Conservation (phyloP, 306 rosid genomes). For the Astragalus glycyphyllos region DNA sequence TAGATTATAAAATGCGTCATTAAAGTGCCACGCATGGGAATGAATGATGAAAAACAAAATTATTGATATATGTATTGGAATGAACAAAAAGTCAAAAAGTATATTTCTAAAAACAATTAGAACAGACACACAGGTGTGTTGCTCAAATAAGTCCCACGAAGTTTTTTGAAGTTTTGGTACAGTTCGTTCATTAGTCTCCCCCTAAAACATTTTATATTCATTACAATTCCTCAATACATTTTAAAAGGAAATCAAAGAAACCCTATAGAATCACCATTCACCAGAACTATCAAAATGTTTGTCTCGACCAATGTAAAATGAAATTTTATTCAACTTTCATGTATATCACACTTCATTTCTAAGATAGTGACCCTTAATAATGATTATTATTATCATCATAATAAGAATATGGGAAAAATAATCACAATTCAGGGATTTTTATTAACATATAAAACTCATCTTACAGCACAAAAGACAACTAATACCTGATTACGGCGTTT, state of each 20-base stretch:
- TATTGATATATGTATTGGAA: conserved; percentile 16
- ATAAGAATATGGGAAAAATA: conserved; percentile 20
- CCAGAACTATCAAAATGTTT: conserved; percentile 1
- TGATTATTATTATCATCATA: not conserved
- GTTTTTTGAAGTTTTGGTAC: not conserved
- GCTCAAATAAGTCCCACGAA: not conserved
- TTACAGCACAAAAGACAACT: conserved; percentile 23
- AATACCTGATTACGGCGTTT: conserved; percentile 86
- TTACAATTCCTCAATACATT: conserved; percentile 7
- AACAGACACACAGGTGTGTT: not conserved
- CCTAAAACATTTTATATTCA: not conserved
- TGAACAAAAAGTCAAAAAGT: not conserved
- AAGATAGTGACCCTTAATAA: not conserved
- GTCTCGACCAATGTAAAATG: conserved; percentile 14
- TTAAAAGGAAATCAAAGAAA: conserved; percentile 29
- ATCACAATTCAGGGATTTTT: conserved; percentile 5
- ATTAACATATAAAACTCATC: conserved; percentile 13
- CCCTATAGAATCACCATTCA: not conserved
- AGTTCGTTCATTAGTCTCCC: not conserved
- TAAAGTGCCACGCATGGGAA: conserved; percentile 30
- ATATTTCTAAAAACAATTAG: conserved; percentile 7
- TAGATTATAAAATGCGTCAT: conserved; percentile 22
- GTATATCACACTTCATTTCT: conserved; percentile 8
- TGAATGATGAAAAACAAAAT: not conserved
- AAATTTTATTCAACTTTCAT: conserved; percentile 1